Evolutionary conservation across 2,329 filamentous ascomycete species (phyloP).

Genomic region (Cladosporium colombiae): DNA sequence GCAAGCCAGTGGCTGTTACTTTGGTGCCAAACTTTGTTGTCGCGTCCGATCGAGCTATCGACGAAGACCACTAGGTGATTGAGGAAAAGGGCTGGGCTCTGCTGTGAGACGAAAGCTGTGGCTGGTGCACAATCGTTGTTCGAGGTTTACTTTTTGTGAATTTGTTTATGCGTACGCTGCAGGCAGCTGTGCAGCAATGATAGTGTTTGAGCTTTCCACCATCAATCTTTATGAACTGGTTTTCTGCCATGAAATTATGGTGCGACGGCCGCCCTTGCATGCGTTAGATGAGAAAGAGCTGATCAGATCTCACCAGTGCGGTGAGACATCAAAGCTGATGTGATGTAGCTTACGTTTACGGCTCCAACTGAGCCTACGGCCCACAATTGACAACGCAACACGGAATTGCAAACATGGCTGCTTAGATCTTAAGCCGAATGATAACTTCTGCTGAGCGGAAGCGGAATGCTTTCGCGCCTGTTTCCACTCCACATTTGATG

Average conservation of each 20-base stretch:
- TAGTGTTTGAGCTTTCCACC: not conserved
- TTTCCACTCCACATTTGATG: not conserved
- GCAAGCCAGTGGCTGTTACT: constrained; percentile 2
- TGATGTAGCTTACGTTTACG: not conserved
- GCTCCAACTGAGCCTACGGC: not conserved
- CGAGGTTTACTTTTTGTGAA: not conserved
- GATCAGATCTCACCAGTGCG: not conserved
- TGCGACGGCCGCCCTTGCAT: not conserved
- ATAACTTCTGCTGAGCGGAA: not conserved
- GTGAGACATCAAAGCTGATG: not conserved
- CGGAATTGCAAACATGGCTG: not conserved
- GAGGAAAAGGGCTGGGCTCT: not conserved
- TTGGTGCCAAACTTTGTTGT: not conserved
- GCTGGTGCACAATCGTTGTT: not conserved
- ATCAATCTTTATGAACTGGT: not conserved
- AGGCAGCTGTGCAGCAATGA: not conserved
- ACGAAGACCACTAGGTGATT: not conserved
- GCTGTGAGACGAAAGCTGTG: not conserved
- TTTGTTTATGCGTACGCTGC: not conserved
- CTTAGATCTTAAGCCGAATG: not conserved
- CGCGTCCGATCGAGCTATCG: not conserved
- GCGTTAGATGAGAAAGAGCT: not conserved
- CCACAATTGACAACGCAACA: not conserved
- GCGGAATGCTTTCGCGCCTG: not conserved
- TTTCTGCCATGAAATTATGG: not conserved